Conservation (phyloP, 73 alveolate species). For the Paramecium bursaria region DNA sequence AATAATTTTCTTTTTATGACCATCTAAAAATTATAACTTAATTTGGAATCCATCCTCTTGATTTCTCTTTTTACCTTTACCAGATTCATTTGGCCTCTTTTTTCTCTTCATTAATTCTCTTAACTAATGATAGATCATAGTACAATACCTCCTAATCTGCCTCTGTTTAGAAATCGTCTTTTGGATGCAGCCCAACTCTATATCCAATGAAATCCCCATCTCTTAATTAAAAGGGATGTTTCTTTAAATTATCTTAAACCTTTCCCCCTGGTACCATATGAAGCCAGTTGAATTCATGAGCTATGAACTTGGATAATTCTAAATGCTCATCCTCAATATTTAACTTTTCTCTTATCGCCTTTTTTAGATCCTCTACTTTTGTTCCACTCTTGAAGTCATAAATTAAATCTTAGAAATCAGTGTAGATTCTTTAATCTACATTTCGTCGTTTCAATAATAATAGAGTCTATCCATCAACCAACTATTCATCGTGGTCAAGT, state of each 20-base stretch:
- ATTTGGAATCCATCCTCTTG: too few relatives aligned
- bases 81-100: too few relatives aligned
- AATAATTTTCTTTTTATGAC: too few relatives aligned
- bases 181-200: conserved; percentile 8
- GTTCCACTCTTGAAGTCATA: neutral
- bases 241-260: conserved; percentile 7
- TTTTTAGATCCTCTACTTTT: neutral
- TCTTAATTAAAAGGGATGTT: conserved; percentile 1
- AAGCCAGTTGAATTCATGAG: conserved; percentile 39
- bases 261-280: conserved; percentile 1
- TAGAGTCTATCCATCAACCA: conserved; percentile 15
- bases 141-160: conserved; percentile 60
- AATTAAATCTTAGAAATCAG: neutral
- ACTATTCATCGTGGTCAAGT: neutral
- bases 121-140: too few relatives aligned
- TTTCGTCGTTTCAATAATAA: conserved; percentile 18
- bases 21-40: too few relatives aligned
- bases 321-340: neutral
- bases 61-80: too few relatives aligned
- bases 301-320: conserved; percentile 21
- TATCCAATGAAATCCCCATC: conserved; percentile 61
- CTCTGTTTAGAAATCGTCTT: conserved; percentile 45
- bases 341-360: neutral
- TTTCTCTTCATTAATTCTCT: too few relatives aligned
- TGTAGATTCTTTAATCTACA: conserved; percentile 2